Evolutionary conservation across 192 early-diverging fungal species (phyloP).

Genomic region (Rhizoclosmatium sp.): DNA sequence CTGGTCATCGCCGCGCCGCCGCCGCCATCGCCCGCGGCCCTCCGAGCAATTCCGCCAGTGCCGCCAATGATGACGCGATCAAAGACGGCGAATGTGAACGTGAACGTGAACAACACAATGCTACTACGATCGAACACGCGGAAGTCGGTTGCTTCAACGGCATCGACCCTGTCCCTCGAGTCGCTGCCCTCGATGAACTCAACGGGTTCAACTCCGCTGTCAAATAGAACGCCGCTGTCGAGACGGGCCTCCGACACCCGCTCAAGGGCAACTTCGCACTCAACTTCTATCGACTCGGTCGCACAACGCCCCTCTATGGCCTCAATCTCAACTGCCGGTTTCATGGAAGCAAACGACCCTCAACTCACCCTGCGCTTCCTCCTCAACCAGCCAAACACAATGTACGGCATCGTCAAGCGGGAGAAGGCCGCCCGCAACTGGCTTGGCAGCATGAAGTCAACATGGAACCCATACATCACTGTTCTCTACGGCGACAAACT

Average conservation of each 20-base stretch:
- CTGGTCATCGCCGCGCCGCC: slow-evolving; percentile 5
- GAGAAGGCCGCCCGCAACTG: neutral
- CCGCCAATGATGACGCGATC: neutral
- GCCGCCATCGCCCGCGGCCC: slow-evolving; percentile 4
- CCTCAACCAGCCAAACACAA: slow-evolving; percentile 11
- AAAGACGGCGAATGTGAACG: neutral
- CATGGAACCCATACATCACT: neutral
- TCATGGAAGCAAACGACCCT: slow-evolving; percentile 18
- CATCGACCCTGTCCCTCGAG: neutral
- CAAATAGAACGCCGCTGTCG: neutral
- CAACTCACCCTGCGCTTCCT: neutral
- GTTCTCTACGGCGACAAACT: neutral
- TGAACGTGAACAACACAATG: neutral
- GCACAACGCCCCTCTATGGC: neutral
- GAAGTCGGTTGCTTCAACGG: neutral
- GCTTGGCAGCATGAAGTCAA: neutral
- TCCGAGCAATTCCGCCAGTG: slow-evolving; percentile 7
- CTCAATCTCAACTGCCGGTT: slow-evolving; percentile 16
- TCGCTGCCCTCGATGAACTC: neutral
- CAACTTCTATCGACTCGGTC: neutral
- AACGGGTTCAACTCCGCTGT: neutral
- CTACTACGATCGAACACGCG: neutral
- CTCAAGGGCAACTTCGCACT: neutral
- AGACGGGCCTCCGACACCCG: neutral
- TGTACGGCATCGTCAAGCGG: slow-evolving; percentile 22